phyloP scores from a whole-genome alignment of 169 alveolate genomes.

The Plasmodium adleri region DNA sequence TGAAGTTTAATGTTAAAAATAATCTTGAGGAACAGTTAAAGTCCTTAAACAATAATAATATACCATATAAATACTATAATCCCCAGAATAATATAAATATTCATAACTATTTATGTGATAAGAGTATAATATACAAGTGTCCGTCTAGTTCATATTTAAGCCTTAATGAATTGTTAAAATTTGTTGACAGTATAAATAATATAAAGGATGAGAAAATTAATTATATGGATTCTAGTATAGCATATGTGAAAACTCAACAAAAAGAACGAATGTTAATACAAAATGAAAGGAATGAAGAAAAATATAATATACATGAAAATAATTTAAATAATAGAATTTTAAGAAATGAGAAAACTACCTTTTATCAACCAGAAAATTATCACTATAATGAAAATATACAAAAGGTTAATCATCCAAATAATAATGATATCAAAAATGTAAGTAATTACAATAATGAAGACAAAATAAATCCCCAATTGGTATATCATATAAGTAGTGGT shows the following conservation, averaged over 20 bases:
- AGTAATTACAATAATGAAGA: not conserved
- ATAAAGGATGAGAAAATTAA: conserved; percentile 4
- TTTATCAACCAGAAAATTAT: not conserved
- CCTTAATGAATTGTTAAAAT: conserved; percentile 38
- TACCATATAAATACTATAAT: conserved; percentile 56
- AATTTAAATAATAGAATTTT: conserved; percentile 12
- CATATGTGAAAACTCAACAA: not conserved
- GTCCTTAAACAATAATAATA: conserved; percentile 60
- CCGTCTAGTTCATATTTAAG: conserved; percentile 42
- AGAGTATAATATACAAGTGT: conserved; percentile 10
- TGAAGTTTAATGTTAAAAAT: conserved; percentile 31
- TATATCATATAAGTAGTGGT: not conserved
- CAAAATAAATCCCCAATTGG: not conserved
- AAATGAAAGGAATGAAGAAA: not conserved
- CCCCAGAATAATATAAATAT: conserved; percentile 59
- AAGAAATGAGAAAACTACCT: not conserved
- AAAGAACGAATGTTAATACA: not conserved
- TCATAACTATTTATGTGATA: conserved; percentile 53
- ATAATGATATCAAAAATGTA: not conserved
- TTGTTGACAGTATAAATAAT: conserved; percentile 40
- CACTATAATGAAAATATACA: conserved; percentile 2
- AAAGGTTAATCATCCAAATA: not conserved
- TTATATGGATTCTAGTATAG: not conserved
- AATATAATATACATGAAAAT: not conserved
- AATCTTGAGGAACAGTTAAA: conserved; percentile 59